A percentile compares a stretch with the other conserved stretches of the same genome.
These are phyloP conservation scores for Helianthus annuus DNA, from an alignment of 129 eudicot genomes.

Conservation along the genomic window DNA sequence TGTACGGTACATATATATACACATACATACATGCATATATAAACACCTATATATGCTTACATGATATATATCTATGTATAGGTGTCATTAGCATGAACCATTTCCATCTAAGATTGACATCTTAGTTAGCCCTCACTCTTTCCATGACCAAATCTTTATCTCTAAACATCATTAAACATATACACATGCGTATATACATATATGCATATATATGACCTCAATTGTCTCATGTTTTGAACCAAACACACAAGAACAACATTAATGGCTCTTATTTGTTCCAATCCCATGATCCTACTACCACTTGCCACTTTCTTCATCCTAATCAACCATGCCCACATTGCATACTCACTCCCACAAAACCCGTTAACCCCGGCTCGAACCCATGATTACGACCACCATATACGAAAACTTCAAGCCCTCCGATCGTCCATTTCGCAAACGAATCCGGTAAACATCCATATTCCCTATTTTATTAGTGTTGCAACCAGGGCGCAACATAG, in stretches of 20 bases:
- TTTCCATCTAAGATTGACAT: constrained; percentile 29
- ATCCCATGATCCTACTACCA: constrained; percentile 21
- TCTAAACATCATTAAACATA: constrained; percentile 14
- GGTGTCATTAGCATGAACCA: constrained; percentile 32
- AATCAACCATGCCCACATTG: constrained; percentile 32
- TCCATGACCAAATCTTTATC: constrained; percentile 50
- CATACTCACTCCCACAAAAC: constrained; percentile 9
- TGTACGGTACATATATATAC: not conserved
- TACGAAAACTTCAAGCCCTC: constrained; percentile 34
- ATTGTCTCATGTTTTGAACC: constrained; percentile 18
- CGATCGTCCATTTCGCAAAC: constrained; percentile 18
- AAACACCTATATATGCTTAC: not conserved
- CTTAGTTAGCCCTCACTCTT: constrained; percentile 49
- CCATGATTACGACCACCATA: constrained; percentile 15
- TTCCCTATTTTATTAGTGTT: not conserved
- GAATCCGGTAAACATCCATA: constrained; percentile 24
- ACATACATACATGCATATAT: not conserved
- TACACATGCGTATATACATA: not conserved
- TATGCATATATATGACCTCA: constrained; percentile 7
- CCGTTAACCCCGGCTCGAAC: constrained; percentile 8
- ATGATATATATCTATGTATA: constrained; percentile 9
- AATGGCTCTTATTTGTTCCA: constrained; percentile 17
- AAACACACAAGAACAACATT: constrained; percentile 22
- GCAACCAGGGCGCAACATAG: no score
- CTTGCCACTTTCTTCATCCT: constrained; percentile 29